Evolutionary conservation across 129 eudicot genomes (phyloP).

Genomic region (Arctium lappa): DNA sequence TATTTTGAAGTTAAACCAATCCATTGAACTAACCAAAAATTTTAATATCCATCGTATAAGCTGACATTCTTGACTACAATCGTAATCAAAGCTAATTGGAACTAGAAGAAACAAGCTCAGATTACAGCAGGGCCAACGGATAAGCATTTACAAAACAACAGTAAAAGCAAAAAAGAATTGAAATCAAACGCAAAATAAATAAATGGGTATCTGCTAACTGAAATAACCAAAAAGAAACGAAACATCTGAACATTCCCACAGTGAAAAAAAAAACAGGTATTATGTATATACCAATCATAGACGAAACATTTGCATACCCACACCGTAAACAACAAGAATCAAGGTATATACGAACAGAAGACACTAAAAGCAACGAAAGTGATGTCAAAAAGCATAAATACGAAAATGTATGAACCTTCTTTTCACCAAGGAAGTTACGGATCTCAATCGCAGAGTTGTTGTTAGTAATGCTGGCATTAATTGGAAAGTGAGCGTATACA

Average conservation of each 20-base stretch:
- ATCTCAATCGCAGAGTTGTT: conserved; percentile 45
- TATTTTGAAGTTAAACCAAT: neutral
- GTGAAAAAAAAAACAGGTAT: neutral
- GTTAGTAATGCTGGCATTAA: conserved; percentile 49
- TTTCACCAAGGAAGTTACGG: conserved; percentile 71
- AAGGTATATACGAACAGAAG: neutral
- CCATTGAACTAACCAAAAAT: neutral
- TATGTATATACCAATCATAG: neutral
- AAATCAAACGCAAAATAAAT: neutral
- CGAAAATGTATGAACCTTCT: conserved; percentile 39
- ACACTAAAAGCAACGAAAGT: neutral
- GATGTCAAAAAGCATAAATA: neutral
- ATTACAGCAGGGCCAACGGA: no score
- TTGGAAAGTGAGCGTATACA: conserved; percentile 76
- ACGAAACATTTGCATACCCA: neutral
- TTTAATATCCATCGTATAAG: neutral
- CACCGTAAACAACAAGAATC: neutral
- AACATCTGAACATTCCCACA: neutral
- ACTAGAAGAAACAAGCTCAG: no score
- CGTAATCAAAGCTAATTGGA: neutral
- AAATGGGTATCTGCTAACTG: neutral
- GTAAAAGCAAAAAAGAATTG: neutral
- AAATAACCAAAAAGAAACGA: neutral
- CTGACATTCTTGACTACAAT: no score
- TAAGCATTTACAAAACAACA: neutral